A percentile compares a stretch with the other conserved stretches of the same genome.
These are phyloP conservation scores for Rhododendron ovatum DNA, from an alignment of 148 eudicot genomes.

Conservation along the genomic window DNA sequence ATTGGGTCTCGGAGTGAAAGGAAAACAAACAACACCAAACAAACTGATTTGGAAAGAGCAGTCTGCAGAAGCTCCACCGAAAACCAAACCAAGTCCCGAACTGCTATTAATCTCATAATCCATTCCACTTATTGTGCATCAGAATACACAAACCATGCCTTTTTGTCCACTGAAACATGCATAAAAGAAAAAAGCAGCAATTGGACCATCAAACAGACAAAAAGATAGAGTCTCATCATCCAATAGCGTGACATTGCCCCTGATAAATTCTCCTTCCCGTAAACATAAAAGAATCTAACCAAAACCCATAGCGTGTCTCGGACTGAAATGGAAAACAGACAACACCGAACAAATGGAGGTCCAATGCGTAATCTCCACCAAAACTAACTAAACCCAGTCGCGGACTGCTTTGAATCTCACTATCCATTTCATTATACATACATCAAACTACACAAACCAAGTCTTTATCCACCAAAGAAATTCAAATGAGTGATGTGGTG, in stretches of 20 bases:
- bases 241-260: too few relatives aligned
- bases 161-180: too few relatives aligned
- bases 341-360: neutral
- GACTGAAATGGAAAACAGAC: neutral
- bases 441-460: neutral
- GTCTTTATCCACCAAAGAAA: neutral
- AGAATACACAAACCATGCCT: too few relatives aligned
- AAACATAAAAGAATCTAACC: neutral
- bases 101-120: neutral
- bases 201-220: too few relatives aligned
- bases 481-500: neutral
- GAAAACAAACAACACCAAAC: neutral
- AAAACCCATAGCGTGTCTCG: neutral
- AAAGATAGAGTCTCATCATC: too few relatives aligned
- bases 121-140: too few relatives aligned
- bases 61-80: neutral
- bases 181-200: too few relatives aligned
- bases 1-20: neutral
- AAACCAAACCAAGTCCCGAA: neutral
- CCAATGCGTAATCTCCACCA: neutral
- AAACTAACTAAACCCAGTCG: neutral
- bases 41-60: neutral
- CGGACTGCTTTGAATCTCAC: neutral
- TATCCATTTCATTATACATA: neutral
- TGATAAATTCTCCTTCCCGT: too few relatives aligned